Conservation (phyloP, 768 basidiomycete genomes). For the Tylopilus subfusipes region DNA sequence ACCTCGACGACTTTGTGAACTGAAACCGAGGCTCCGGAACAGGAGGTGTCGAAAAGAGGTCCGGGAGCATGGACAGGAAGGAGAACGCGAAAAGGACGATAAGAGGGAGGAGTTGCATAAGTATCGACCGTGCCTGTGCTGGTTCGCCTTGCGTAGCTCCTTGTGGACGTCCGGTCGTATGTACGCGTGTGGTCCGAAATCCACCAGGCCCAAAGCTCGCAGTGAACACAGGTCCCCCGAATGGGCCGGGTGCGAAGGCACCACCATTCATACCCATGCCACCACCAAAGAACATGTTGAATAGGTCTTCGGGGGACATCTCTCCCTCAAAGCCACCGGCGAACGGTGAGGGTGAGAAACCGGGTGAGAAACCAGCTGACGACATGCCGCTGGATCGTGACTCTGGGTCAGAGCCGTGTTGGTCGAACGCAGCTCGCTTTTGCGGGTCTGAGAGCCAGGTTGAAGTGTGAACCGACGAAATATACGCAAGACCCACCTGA, state of each 20-base stretch:
- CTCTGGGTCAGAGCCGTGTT: slow-evolving; percentile 85
- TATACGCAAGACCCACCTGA: slow-evolving; percentile 49
- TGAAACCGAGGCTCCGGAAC: slow-evolving; percentile 79
- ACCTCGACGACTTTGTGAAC: slow-evolving; percentile 58
- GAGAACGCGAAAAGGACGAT: slow-evolving; percentile 83
- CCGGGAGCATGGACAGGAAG: slow-evolving; percentile 75
- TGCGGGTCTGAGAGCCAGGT: slow-evolving; percentile 58
- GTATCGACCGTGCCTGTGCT: slow-evolving; percentile 51
- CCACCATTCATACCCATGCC: slow-evolving; percentile 43
- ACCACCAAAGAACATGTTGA: slow-evolving; percentile 97
- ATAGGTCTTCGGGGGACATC: slow-evolving; percentile 92
- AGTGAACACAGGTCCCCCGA: slow-evolving; percentile 57
- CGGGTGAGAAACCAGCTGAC: slow-evolving; percentile 45
- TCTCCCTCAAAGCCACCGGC: slow-evolving; percentile 69
- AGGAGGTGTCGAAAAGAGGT: slow-evolving; percentile 60
- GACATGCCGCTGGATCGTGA: slow-evolving; percentile 72
- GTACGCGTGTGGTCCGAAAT: slow-evolving; percentile 66
- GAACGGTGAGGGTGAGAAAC: slow-evolving; percentile 45
- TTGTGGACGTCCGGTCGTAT: slow-evolving; percentile 36
- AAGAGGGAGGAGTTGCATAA: slow-evolving; percentile 81
- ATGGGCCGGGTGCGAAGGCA: slow-evolving; percentile 55
- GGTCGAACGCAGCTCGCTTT: slow-evolving; percentile 85
- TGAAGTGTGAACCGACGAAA: neutral
- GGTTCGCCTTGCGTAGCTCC: slow-evolving; percentile 36
- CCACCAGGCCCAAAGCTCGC: slow-evolving; percentile 79